Evolutionary conservation across 371 early-diverging fungal genomes (phyloP).

Genomic region (Mortierella polycephala): DNA sequence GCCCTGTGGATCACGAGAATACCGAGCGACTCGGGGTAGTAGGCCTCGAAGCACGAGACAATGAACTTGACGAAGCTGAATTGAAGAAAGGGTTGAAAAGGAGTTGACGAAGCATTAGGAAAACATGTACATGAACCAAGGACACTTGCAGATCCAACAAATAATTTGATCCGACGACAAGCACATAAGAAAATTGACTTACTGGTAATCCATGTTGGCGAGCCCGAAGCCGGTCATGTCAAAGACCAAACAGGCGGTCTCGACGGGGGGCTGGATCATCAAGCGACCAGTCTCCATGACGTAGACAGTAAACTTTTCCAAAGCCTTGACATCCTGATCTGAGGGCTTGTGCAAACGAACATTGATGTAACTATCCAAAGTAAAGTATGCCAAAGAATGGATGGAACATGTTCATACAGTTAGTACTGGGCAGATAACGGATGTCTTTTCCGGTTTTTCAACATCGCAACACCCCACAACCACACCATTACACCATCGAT

Average conservation of each 20-base stretch:
- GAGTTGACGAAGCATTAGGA: not conserved
- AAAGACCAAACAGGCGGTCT: slow-evolving; percentile 82
- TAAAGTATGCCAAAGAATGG: not conserved
- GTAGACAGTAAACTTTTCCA: slow-evolving; percentile 74
- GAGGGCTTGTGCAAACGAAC: slow-evolving; percentile 67
- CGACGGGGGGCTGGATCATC: slow-evolving; percentile 77
- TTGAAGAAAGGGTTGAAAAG: slow-evolving; percentile 55
- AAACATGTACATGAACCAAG: not conserved
- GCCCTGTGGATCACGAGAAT: slow-evolving; percentile 81
- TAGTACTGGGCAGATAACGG: no score
- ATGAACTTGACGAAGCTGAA: slow-evolving; percentile 81
- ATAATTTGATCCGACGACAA: no score
- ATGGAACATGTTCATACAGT: not conserved
- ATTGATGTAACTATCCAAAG: slow-evolving; percentile 65
- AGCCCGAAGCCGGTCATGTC: slow-evolving; percentile 85
- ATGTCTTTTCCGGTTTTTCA: no score
- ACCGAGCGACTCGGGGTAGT: slow-evolving; percentile 93
- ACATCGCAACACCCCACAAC: no score
- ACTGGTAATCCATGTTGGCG: slow-evolving; percentile 73
- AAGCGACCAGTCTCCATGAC: slow-evolving; percentile 86
- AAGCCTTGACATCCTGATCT: slow-evolving; percentile 66
- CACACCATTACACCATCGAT: no score
- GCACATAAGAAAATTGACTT: no score
- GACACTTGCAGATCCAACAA: no score
- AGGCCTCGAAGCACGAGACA: slow-evolving; percentile 82